Percentiles rank a stretch among this genome's conserved stretches.
phyloP scores from a whole-genome alignment of 75 land plant species.

The Selaginella moellendorffii region DNA sequence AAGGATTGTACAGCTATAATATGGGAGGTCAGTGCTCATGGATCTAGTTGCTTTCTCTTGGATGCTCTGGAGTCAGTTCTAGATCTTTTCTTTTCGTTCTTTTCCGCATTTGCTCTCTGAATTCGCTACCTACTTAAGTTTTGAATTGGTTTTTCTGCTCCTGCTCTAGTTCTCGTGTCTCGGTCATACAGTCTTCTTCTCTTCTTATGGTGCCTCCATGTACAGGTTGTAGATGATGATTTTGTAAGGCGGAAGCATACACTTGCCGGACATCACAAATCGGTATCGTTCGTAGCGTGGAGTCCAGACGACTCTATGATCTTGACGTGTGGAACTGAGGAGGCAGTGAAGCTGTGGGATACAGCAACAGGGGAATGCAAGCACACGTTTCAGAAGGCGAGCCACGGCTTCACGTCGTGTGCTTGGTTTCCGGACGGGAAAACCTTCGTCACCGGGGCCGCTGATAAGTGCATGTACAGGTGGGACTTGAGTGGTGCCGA shows the following conservation, averaged over 20 bases:
- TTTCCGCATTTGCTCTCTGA: no score
- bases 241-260: slow-evolving; percentile 37
- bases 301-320: slow-evolving; percentile 75
- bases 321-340: slow-evolving; percentile 80
- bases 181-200: no score
- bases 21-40: slow-evolving; percentile 58
- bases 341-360: slow-evolving; percentile 68
- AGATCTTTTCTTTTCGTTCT: no score
- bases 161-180: background rate
- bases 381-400: slow-evolving; percentile 47
- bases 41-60: background rate
- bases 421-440: slow-evolving; percentile 83
- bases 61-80: no score
- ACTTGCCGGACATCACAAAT: slow-evolving; percentile 54
- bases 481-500: slow-evolving; percentile 83
- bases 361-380: slow-evolving; percentile 56
- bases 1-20: slow-evolving; percentile 60
- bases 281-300: slow-evolving; percentile 70
- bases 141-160: background rate
- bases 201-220: no score
- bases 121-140: no score
- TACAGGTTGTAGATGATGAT: slow-evolving; percentile 44
- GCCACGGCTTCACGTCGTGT: slow-evolving; percentile 48
- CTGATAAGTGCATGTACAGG: slow-evolving; percentile 64
- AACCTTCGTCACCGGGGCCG: slow-evolving; percentile 38